A percentile compares a stretch with the other conserved stretches of the same genome.
phyloP scores from a whole-genome alignment of 1,139 yeast genomes.

The Pichia sp. region DNA sequence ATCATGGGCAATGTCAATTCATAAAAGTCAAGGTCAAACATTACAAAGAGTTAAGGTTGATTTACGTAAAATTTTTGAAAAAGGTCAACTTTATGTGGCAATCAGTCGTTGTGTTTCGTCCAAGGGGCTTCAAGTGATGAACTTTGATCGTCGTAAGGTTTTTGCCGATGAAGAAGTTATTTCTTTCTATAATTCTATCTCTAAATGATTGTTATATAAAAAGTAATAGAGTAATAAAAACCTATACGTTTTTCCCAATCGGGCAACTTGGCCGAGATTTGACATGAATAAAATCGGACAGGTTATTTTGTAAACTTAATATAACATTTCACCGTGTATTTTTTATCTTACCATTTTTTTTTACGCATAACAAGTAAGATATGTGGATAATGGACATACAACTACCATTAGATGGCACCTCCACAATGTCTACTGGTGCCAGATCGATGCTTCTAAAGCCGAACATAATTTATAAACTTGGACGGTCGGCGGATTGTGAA shows the following conservation, averaged over 20 bases:
- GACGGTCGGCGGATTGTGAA: conserved; percentile 6
- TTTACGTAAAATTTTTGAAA: conserved; percentile 63
- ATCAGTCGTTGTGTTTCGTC: conserved; percentile 79
- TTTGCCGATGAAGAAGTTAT: conserved; percentile 61
- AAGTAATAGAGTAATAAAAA: neutral
- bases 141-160: conserved; percentile 60
- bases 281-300: too few species aligned
- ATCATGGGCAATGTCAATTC: conserved; percentile 89
- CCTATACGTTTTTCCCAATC: too few species aligned
- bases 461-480: conserved; percentile 2
- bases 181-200: conserved; percentile 35
- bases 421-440: neutral
- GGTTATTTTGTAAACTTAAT: too few species aligned
- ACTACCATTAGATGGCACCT: neutral
- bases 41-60: conserved; percentile 73
- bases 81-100: conserved; percentile 88
- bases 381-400: conserved; percentile 13
- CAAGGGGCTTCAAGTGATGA: conserved; percentile 65
- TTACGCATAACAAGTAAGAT: neutral
- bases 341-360: neutral
- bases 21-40: conserved; percentile 91
- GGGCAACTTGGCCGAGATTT: too few species aligned
- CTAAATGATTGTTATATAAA: neutral
- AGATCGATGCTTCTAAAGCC: conserved; percentile 2
- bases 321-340: too few species aligned